A percentile compares a stretch with the other conserved stretches of the same genome.
phyloP scores from a whole-genome alignment of 257 asterid species.

The Nicotiana tomentosiformis region DNA sequence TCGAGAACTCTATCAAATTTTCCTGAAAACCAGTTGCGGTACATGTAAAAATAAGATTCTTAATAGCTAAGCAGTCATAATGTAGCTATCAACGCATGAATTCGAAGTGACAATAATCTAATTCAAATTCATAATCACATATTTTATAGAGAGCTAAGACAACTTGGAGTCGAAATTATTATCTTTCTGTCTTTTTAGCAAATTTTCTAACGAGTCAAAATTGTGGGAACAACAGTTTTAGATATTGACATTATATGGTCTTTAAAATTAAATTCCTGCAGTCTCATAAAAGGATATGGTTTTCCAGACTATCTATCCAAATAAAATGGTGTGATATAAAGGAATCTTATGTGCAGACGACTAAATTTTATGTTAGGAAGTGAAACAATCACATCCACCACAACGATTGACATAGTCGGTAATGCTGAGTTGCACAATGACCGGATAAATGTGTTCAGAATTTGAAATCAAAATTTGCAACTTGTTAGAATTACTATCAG shows the following conservation, averaged over 20 bases:
- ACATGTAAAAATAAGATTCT: not conserved
- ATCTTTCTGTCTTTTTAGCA: not conserved
- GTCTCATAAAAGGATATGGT: not conserved
- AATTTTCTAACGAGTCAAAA: not conserved
- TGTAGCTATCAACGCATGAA: not conserved
- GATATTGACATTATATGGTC: not conserved
- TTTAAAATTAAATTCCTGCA: not conserved
- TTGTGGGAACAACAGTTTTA: not conserved
- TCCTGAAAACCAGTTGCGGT: slow-evolving; percentile 34
- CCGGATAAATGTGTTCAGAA: no score
- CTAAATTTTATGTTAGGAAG: not conserved
- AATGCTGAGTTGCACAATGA: no score
- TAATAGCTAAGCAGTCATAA: not conserved
- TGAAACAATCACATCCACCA: not conserved
- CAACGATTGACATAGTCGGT: no score
- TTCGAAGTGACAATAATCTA: not conserved
- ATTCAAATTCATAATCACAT: not conserved
- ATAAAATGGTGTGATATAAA: not conserved
- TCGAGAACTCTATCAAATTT: slow-evolving; percentile 58
- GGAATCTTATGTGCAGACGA: not conserved
- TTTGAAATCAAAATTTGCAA: no score
- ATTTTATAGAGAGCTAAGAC: not conserved
- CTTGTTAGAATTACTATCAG: no score
- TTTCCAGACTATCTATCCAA: not conserved
- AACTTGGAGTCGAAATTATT: not conserved